phyloP scores from a whole-genome alignment of 768 basidiomycete species.

The Trametes villosa region DNA sequence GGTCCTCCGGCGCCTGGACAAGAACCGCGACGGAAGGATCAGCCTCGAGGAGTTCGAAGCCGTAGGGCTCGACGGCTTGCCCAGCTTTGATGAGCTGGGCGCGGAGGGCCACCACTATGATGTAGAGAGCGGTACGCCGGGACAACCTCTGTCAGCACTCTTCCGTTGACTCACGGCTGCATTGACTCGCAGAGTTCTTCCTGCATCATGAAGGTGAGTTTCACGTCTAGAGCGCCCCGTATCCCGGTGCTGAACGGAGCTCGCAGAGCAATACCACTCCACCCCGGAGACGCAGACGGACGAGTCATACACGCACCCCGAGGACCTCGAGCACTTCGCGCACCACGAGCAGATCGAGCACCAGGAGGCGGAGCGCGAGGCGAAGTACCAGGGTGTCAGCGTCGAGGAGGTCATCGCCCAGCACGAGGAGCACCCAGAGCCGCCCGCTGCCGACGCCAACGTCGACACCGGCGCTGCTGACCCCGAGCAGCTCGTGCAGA shows the following conservation, averaged over 20 bases:
- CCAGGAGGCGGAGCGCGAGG: constrained; percentile 83
- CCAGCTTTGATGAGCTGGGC: constrained; percentile 82
- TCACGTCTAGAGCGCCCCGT: background rate
- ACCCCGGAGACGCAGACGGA: constrained; percentile 98
- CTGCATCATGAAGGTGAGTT: constrained; percentile 90
- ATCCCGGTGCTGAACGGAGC: background rate
- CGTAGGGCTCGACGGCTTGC: constrained; percentile 75
- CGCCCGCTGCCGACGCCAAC: constrained; percentile 4
- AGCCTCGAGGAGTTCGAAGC: constrained; percentile 71
- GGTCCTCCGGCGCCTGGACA: constrained; percentile 74
- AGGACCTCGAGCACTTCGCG: constrained; percentile 90
- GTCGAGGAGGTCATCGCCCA: constrained; percentile 68
- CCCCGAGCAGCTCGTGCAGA: constrained; percentile 6
- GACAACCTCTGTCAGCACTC: background rate
- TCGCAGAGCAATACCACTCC: constrained; percentile 84
- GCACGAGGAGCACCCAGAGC: constrained; percentile 47
- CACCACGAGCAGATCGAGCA: constrained; percentile 87
- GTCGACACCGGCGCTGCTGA: constrained; percentile 6
- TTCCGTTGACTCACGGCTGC: background rate
- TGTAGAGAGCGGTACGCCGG: constrained; percentile 78
- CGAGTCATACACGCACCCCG: constrained; percentile 91
- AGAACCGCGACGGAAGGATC: constrained; percentile 71
- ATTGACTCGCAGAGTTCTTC: constrained; percentile 74
- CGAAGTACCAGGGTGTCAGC: constrained; percentile 79
- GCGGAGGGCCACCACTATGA: constrained; percentile 95